Conservation (phyloP, 371 early-diverging fungal genomes). For the Lichtheimia ornata region DNA sequence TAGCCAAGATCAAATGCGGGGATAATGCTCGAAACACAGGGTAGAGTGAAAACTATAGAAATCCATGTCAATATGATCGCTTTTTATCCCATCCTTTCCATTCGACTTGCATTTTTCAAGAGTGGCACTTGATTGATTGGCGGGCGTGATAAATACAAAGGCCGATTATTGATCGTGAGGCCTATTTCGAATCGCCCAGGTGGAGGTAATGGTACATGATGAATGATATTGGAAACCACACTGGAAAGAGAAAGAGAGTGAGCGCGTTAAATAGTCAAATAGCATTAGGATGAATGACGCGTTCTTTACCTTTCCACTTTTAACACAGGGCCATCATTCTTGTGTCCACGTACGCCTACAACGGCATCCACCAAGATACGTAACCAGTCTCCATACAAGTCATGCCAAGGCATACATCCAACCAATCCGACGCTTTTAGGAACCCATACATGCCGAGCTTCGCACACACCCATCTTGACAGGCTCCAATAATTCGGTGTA, state of each 20-base stretch:
- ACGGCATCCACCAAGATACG: constrained; percentile 62
- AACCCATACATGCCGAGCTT: constrained; percentile 65
- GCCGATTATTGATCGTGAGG: constrained; percentile 60
- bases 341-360: constrained; percentile 57
- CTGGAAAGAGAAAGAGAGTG: constrained; percentile 15
- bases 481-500: constrained; percentile 70
- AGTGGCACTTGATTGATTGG: constrained; percentile 77
- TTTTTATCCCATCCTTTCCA: neutral
- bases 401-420: constrained; percentile 75
- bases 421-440: constrained; percentile 75
- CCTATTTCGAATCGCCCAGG: constrained; percentile 80
- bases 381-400: constrained; percentile 79
- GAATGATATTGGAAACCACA: constrained; percentile 68
- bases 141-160: constrained; percentile 75
- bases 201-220: constrained; percentile 80
- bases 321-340: constrained; percentile 34
- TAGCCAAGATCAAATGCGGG: constrained; percentile 66
- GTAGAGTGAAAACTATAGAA: constrained; percentile 73
- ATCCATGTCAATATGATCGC: neutral
- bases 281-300: too few relatives aligned
- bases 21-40: constrained; percentile 77
- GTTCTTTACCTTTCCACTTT: constrained; percentile 51
- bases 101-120: constrained; percentile 72
- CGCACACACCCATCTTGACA: constrained; percentile 57
- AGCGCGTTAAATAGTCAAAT: neutral